Evolutionary conservation across 1,139 yeast genomes (phyloP), one percentile per base, ranked within the genome.

Genomic region (Sugiyamaella sp.): DNA sequence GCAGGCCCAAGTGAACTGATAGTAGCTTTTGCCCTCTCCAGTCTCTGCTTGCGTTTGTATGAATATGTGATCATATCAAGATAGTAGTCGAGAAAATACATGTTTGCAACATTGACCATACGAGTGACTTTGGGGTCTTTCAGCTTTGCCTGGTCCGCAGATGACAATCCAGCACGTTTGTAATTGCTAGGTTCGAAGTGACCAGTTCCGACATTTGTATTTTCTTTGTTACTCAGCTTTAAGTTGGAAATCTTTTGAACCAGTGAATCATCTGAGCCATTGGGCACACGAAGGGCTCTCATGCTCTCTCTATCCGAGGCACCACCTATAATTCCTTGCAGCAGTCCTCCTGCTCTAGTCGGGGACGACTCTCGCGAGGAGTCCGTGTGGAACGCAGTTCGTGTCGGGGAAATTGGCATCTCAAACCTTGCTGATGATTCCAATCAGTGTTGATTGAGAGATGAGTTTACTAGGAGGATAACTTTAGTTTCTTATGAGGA

Each of bases 51-150:
- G 68, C 99, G 82, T 59, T 84, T 82, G 61, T 91, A 88, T 21
- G 93, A 88, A 67, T 95, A 95, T 69, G 90, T 96, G 73, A 95
- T 87, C 82, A 89, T 85, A 67, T 93, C 99, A 72, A 97, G 91
- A 71, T 95, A 95, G 71, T 91, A 90, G 70, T 95, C 99, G 59
- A 95, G 77, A 66, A 95, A 93, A 73, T 87, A 75, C 70, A 80
- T 70, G 63, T 80, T 82, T 17, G 90, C 82, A 37, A 93, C 97
- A 56, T 90, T 88, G 3, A 95, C 95, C 59, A 89, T 75, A 57
- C 99, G 78, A 67, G 86, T 87, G 5, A 95, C 89, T 65, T 89
- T 89, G 44, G 88, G 85, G 46, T 82, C 80, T 58, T 83, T 80
- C 10, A 90, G 85, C 65, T 81, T 83, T 53, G 74, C 73, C 60